Percentiles rank a stretch among this genome's conserved stretches.
Evolutionary conservation across 805 yeast genomes (phyloP).

Genomic region (Hanseniaspora mollemarum): DNA sequence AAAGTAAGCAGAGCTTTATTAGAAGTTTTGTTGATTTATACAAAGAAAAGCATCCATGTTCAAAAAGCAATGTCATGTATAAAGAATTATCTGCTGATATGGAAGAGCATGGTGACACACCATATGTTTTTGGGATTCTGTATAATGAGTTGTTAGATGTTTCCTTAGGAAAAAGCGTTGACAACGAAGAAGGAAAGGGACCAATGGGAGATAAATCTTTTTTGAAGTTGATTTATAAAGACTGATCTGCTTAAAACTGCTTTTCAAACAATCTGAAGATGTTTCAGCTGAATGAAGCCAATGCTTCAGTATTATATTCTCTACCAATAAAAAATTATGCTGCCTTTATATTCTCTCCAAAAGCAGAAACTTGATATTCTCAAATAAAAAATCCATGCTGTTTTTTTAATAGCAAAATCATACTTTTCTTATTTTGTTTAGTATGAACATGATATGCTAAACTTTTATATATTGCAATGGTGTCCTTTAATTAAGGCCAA

Average conservation of each 20-base stretch:
- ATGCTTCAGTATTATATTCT: too few relatives aligned
- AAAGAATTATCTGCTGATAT: slow-evolving; percentile 30
- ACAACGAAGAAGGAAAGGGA: slow-evolving; percentile 21
- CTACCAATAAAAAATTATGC: too few relatives aligned
- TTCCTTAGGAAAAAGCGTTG: slow-evolving; percentile 20
- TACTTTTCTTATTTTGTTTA: too few relatives aligned
- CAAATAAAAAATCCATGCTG: too few relatives aligned
- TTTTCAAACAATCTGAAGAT: too few relatives aligned
- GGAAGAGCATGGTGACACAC: slow-evolving; percentile 32
- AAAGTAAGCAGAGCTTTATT: slow-evolving; percentile 26
- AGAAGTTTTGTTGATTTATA: slow-evolving; percentile 25
- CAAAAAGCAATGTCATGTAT: slow-evolving; percentile 31
- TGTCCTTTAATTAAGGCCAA: too few relatives aligned
- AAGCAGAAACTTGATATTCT: too few relatives aligned
- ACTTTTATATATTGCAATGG: too few relatives aligned
- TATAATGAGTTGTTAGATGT: slow-evolving; percentile 29
- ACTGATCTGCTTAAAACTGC: not conserved
- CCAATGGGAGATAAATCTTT: slow-evolving; percentile 23
- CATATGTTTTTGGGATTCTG: slow-evolving; percentile 32
- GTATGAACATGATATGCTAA: too few relatives aligned
- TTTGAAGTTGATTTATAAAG: slow-evolving; percentile 17
- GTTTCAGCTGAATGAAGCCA: too few relatives aligned
- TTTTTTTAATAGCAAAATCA: too few relatives aligned
- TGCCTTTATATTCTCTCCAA: too few relatives aligned
- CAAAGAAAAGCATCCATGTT: slow-evolving; percentile 29